Evolutionary conservation across 345 rosid genomes (phyloP).

Genomic region (Citrus trifoliata): DNA sequence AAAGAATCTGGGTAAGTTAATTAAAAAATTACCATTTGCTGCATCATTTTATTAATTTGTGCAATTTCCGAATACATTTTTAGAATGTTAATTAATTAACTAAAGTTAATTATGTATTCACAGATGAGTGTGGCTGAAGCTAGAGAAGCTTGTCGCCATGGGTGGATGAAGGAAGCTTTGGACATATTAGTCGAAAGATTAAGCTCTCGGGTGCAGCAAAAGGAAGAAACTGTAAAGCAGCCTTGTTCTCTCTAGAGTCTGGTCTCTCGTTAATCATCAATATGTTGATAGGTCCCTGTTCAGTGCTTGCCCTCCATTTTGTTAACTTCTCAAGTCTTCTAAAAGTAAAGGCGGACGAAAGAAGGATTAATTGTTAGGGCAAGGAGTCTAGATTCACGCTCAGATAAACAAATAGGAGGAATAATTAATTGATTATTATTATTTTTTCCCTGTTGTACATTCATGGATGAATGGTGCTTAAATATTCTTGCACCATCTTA

Average conservation of each 20-base stretch:
- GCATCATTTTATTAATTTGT: background rate
- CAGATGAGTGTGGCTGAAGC: conserved; percentile 71
- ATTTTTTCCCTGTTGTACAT: background rate
- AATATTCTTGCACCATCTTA: too few relatives aligned
- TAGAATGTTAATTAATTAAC: too few relatives aligned
- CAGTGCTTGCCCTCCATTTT: background rate
- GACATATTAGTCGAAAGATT: conserved; percentile 55
- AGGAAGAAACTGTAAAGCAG: conserved; percentile 3
- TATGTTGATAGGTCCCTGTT: background rate
- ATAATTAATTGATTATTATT: too few relatives aligned
- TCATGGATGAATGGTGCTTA: conserved; percentile 1
- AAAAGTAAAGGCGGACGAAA: background rate
- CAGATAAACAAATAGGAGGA: background rate
- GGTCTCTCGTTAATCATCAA: background rate
- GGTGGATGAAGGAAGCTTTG: conserved; percentile 96
- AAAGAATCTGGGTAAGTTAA: conserved; percentile 63
- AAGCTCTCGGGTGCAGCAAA: conserved; percentile 20
- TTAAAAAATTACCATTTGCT: background rate
- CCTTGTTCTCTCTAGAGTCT: background rate
- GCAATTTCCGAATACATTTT: too few relatives aligned
- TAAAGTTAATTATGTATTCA: background rate
- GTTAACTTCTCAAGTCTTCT: background rate
- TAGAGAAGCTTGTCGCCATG: conserved; percentile 73
- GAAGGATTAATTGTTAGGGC: background rate
- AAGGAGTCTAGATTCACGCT: background rate